A percentile compares a stretch with the other conserved stretches of the same genome.
Evolutionary conservation across 768 basidiomycete genomes (phyloP).

Genomic region (Phaffia tasmanica): DNA sequence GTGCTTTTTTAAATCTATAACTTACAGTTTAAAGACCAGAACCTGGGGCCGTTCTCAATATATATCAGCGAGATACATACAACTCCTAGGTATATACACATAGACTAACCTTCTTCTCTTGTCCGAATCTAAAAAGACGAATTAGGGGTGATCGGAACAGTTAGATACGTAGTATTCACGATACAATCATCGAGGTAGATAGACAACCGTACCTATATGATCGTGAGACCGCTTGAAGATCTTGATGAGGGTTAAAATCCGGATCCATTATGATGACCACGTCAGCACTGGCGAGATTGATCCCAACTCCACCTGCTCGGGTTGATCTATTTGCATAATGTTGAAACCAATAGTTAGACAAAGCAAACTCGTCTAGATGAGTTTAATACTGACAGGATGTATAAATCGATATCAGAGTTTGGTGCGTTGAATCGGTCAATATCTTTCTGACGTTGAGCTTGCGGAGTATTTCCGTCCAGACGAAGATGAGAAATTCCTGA

Average conservation of each 20-base stretch:
- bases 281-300: slow-evolving; percentile 42
- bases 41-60: slow-evolving; percentile 32
- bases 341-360: neutral
- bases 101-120: slow-evolving; percentile 60
- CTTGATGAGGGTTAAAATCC: slow-evolving; percentile 60
- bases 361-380: slow-evolving; percentile 61
- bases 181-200: neutral
- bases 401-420: slow-evolving; percentile 78
- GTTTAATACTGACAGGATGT: slow-evolving; percentile 74
- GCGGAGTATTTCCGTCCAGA: slow-evolving; percentile 76
- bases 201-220: too few species aligned
- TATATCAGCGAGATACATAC: neutral
- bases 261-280: slow-evolving; percentile 57
- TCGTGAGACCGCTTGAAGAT: slow-evolving; percentile 8
- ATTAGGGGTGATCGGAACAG: slow-evolving; percentile 65
- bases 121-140: slow-evolving; percentile 86
- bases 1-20: neutral
- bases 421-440: slow-evolving; percentile 92
- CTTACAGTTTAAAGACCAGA: slow-evolving; percentile 71
- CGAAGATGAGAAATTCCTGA: slow-evolving; percentile 17
- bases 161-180: neutral
- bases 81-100: neutral
- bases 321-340: neutral
- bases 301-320: slow-evolving; percentile 37
- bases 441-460: slow-evolving; percentile 71